Conservation (phyloP, 2,329 filamentous ascomycete species). For the Coleophoma cylindrospora region DNA sequence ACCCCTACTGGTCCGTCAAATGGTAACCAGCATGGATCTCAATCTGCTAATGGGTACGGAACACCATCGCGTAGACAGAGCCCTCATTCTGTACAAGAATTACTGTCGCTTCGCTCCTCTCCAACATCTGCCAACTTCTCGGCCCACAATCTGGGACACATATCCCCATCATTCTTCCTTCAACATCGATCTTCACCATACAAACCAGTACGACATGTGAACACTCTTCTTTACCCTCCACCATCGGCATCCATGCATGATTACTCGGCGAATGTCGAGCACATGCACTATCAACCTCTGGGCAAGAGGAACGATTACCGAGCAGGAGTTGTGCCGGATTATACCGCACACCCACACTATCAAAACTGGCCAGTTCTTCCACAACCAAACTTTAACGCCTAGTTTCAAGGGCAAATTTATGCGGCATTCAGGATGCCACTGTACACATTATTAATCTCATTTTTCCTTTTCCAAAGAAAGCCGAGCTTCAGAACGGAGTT, state of each 20-base stretch:
- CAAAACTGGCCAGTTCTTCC: slow-evolving; percentile 24
- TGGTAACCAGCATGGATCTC: slow-evolving; percentile 10
- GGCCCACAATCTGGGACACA: slow-evolving; percentile 44
- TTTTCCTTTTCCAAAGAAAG: background rate
- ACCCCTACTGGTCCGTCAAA: slow-evolving; percentile 20
- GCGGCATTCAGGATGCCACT: background rate
- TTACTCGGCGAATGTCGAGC: slow-evolving; percentile 58
- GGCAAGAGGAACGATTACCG: slow-evolving; percentile 65
- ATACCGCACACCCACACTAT: slow-evolving; percentile 12
- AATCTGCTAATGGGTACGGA: slow-evolving; percentile 21
- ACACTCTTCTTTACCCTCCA: slow-evolving; percentile 85
- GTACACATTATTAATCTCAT: background rate
- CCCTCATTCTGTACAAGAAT: slow-evolving; percentile 24
- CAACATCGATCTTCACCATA: slow-evolving; percentile 90
- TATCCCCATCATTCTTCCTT: slow-evolving; percentile 80
- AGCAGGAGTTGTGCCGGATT: slow-evolving; percentile 67
- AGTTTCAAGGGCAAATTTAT: slow-evolving; percentile 5
- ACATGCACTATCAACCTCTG: slow-evolving; percentile 79
- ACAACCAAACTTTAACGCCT: slow-evolving; percentile 27
- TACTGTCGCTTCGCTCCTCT: slow-evolving; percentile 29
- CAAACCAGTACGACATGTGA: slow-evolving; percentile 82
- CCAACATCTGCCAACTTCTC: slow-evolving; percentile 27
- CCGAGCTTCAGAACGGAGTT: background rate
- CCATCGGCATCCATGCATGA: slow-evolving; percentile 75
- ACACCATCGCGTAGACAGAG: slow-evolving; percentile 28